Conservation (phyloP, 208 protist genomes). For the Acanthamoeba sp. region DNA sequence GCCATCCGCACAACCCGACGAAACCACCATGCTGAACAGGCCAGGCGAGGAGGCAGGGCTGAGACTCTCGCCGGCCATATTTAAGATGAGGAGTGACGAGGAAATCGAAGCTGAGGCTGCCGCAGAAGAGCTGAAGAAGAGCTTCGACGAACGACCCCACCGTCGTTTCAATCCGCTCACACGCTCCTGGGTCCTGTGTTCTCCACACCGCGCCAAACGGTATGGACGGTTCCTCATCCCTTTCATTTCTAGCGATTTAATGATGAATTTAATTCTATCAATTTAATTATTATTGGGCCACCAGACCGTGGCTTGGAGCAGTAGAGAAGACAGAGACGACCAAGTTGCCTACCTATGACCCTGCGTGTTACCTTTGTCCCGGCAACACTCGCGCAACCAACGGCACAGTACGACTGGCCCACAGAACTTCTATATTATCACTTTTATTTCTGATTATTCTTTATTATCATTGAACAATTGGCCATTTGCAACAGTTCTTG, state of each 20-base stretch:
- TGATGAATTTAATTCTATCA: neutral
- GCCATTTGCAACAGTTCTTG: conserved; percentile 62
- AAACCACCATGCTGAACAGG: neutral
- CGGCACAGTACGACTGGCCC: neutral
- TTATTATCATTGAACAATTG: neutral
- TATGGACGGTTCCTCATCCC: neutral
- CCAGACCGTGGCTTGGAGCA: conserved; percentile 81
- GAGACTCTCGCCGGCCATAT: neutral
- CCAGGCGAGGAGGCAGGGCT: neutral
- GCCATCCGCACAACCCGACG: neutral
- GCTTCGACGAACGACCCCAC: conserved; percentile 77
- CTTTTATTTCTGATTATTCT: neutral
- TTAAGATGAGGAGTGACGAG: neutral
- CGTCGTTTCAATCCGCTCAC: conserved; percentile 80
- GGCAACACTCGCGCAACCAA: conserved; percentile 73
- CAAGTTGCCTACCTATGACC: conserved; percentile 75
- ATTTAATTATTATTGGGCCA: neutral
- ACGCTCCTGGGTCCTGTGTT: conserved; percentile 82
- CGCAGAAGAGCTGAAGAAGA: conserved; percentile 47
- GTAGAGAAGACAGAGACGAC: conserved; percentile 51
- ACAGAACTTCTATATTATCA: neutral
- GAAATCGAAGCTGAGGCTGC: neutral
- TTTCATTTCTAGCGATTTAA: neutral
- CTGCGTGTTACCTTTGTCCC: conserved; percentile 81
- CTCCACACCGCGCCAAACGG: conserved; percentile 81